Evolutionary conservation across 768 basidiomycete genomes (phyloP).

Genomic region (Galerina sulciceps): DNA sequence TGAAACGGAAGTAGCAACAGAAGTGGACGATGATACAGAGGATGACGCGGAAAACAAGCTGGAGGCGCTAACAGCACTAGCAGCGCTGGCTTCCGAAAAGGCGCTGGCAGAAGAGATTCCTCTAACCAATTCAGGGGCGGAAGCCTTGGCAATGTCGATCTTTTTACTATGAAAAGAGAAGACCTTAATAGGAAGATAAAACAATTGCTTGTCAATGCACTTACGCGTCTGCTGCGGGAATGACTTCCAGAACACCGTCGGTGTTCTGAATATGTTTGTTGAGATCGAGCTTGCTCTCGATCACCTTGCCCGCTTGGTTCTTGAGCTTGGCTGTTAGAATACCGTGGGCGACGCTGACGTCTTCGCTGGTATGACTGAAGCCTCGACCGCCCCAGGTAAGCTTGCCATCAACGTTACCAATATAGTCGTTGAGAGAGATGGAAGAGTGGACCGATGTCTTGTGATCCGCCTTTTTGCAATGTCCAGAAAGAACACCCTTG

Average conservation of each 20-base stretch:
- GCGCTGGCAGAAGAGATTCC: constrained; percentile 3
- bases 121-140: constrained; percentile 1
- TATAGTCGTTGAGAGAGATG: constrained; percentile 19
- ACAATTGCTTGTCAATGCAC: neutral
- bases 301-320: constrained; percentile 13
- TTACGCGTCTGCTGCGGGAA: constrained; percentile 7
- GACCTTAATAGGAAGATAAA: neutral
- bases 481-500: constrained; percentile 19
- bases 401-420: constrained; percentile 20
- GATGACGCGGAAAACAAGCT: constrained; percentile 11
- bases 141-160: neutral
- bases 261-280: constrained; percentile 13
- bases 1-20: constrained; percentile 8
- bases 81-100: neutral
- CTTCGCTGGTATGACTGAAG: constrained; percentile 18
- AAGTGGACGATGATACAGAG: constrained; percentile 13
- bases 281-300: constrained; percentile 21
- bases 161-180: neutral
- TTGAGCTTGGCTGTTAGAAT: constrained; percentile 19
- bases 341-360: constrained; percentile 16
- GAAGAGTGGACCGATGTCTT: constrained; percentile 20
- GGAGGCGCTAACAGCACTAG: constrained; percentile 7
- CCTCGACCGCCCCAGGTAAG: constrained; percentile 19
- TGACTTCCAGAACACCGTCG: constrained; percentile 14
- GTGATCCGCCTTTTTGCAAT: constrained; percentile 18